A percentile compares a stretch with the other conserved stretches of the same genome.
phyloP scores from a whole-genome alignment of 495 filamentous ascomycete genomes.

The Lasiosphaeria hispida region DNA sequence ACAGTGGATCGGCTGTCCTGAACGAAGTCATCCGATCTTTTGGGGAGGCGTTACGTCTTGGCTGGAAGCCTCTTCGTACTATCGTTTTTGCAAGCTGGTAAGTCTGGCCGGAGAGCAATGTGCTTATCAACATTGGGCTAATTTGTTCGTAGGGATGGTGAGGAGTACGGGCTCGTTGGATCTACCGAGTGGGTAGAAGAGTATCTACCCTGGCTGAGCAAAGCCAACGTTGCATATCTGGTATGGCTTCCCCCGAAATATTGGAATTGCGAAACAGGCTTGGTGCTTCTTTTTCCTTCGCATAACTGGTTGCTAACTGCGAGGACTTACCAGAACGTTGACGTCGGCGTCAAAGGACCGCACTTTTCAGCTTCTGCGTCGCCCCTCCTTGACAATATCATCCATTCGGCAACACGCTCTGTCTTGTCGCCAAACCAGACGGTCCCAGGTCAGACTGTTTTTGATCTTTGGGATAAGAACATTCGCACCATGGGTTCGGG shows the following conservation, averaged over 20 bases:
- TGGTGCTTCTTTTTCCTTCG: too few relatives aligned
- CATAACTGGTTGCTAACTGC: too few relatives aligned
- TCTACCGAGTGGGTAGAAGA: conserved; percentile 97
- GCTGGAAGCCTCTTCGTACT: conserved; percentile 88
- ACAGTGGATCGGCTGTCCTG: conserved; percentile 84
- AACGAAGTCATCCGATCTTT: conserved; percentile 84
- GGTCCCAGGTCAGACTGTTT: conserved; percentile 70
- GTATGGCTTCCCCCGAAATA: conserved; percentile 10
- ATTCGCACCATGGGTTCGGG: conserved; percentile 73
- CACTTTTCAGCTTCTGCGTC: conserved; percentile 69
- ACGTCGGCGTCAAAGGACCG: conserved; percentile 71
- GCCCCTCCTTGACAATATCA: conserved; percentile 74
- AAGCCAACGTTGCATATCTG: conserved; percentile 78
- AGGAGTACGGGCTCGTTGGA: conserved; percentile 89
- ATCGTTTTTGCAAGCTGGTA: conserved; percentile 86
- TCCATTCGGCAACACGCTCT: conserved; percentile 65
- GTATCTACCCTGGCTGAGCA: conserved; percentile 77
- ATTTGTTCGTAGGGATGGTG: conserved; percentile 60
- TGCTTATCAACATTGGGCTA: too few relatives aligned
- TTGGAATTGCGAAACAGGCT: not conserved
- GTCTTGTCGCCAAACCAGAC: conserved; percentile 85
- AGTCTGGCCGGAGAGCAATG: too few relatives aligned
- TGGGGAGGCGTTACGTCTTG: conserved; percentile 69
- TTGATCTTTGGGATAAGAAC: conserved; percentile 67
- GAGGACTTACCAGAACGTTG: conserved; percentile 59